These are phyloP conservation scores for Sutorius eximius DNA, from an alignment of 1,284 basidiomycete species.

Conservation along the genomic window DNA sequence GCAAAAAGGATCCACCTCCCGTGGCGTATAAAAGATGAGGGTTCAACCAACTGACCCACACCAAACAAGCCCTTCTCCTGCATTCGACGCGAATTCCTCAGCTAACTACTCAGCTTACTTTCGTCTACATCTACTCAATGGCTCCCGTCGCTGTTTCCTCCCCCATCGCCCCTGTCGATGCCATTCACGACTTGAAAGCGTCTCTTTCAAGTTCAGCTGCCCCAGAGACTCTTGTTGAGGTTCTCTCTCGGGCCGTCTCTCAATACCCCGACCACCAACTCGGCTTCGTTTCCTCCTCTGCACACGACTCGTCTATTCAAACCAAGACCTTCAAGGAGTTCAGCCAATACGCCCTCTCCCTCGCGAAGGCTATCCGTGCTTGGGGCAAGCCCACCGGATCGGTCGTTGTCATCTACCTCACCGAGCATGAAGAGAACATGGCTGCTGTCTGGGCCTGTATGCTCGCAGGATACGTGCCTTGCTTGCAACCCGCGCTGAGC, in stretches of 20 bases:
- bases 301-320: conserved; percentile 33
- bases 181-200: conserved; percentile 16
- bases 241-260: conserved; percentile 22
- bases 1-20: not conserved
- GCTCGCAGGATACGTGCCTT: conserved; percentile 31
- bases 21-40: conserved; percentile 15
- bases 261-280: conserved; percentile 29
- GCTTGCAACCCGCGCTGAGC: conserved; percentile 34
- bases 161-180: conserved; percentile 1
- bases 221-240: conserved; percentile 24
- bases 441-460: conserved; percentile 35
- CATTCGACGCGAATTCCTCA: conserved; percentile 1
- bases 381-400: conserved; percentile 31
- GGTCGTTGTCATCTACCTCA: conserved; percentile 30
- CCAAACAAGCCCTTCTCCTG: not conserved
- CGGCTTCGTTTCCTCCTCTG: conserved; percentile 31
- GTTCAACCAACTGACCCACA: not conserved
- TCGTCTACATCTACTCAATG: conserved; percentile 10
- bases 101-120: not conserved
- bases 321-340: conserved; percentile 31
- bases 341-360: conserved; percentile 15
- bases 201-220: conserved; percentile 5
- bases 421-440: conserved; percentile 37
- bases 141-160: conserved; percentile 16
- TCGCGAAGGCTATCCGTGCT: conserved; percentile 20